phyloP scores from a whole-genome alignment of 2,329 filamentous ascomycete species.

The Fusarium anguioides region DNA sequence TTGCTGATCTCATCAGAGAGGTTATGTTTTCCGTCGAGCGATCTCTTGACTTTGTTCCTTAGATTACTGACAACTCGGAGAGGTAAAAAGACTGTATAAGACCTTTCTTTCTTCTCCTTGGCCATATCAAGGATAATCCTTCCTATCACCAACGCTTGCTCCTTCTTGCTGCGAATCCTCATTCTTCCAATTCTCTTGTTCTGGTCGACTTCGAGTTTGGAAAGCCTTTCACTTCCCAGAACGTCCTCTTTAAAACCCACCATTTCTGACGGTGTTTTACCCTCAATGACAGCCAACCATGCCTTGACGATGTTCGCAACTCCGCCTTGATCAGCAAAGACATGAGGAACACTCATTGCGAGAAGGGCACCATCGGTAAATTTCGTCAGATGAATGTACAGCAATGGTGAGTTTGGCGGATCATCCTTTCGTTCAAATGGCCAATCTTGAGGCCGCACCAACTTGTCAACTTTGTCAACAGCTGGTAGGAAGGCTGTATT shows the following conservation, averaged over 20 bases:
- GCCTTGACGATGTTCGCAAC: slow-evolving; percentile 13
- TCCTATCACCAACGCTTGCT: not conserved
- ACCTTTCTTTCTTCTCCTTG: not conserved
- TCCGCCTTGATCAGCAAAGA: slow-evolving; percentile 11
- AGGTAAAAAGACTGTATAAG: not conserved
- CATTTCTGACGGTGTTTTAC: not conserved
- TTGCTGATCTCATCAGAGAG: not conserved
- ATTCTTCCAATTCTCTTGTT: not conserved
- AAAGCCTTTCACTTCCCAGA: not conserved
- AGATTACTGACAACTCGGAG: not conserved
- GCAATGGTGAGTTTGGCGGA: not conserved
- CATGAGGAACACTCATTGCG: not conserved
- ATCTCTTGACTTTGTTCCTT: not conserved
- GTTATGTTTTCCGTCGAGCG: not conserved
- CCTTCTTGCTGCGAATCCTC: not conserved
- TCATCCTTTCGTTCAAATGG: slow-evolving; percentile 19
- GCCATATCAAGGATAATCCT: not conserved
- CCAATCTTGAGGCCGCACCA: not conserved
- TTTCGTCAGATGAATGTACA: slow-evolving; percentile 5
- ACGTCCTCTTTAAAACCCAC: not conserved
- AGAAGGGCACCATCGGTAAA: slow-evolving; percentile 4
- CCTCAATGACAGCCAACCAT: not conserved
- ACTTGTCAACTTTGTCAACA: not conserved
- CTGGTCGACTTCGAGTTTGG: rapidly evolving
- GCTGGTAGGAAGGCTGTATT: not conserved